Base-by-base conservation (phyloP, 2,329 filamentous ascomycete species). In the Teratosphaeria zuluensis region DNA sequence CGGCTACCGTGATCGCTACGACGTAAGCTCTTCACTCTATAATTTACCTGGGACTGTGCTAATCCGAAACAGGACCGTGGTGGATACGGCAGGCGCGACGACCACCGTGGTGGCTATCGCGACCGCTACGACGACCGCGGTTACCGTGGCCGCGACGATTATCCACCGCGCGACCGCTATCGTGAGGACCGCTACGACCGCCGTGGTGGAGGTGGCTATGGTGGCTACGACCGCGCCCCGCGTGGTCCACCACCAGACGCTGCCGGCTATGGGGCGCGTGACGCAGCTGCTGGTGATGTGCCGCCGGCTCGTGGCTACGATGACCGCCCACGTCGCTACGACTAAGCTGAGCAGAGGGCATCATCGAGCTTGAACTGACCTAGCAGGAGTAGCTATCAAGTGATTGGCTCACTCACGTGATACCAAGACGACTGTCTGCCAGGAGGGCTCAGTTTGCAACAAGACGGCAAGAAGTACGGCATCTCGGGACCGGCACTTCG, bases 101-200 rank as follows among this genome's bases (percentile, higher is more conserved):
- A 80, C 59, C 72, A 73, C 58, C 75, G 77, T 69, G 74, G 78
- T 61, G 66, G 68, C 38, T 78, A 77, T 65, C 67, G 78, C 58
- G 78, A 85, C 59, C 84, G 85, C 65, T 82, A 83, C 66, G 85
- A 87, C 62, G 84, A 87, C 61, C 82, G 85, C 69, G 82, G 84
- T 63, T 80, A 81, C 61, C 75, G 85, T 53, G 82, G 84, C 59
- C 81, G 81, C 62, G 79, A 83, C 62, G 78, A 78, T 56, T 76
- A 78, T 58, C 72, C 53, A 69, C 73, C 59, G 74, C 76, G 68
- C 73, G 63, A 64, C 53, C 60, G 62, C 51, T 62, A 63, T 58
- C 59, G 63, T 35, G 63, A 62, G 38, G 64, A 64, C 57, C 60
- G 63, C 62, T 63, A 67, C 38, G 57, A 58, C 32, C 63, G 63